Conservation (phyloP, 2,329 filamentous ascomycete species). For the Cryoendolithus antarcticus region DNA sequence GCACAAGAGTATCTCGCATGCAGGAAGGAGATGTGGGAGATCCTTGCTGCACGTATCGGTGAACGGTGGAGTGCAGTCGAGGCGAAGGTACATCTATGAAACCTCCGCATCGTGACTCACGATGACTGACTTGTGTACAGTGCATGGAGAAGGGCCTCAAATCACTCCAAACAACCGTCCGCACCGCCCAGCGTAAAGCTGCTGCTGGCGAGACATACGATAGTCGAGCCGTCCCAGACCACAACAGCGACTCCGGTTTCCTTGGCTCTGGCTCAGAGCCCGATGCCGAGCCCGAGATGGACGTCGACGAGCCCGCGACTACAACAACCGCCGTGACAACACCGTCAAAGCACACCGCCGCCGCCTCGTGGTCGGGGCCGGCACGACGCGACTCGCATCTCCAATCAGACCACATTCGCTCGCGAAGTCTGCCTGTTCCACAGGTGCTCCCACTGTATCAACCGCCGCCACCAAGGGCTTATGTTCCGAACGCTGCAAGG, state of each 20-base stretch:
- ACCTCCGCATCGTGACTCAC: background rate
- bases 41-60: conserved; percentile 50
- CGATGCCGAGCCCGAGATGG: conserved; percentile 52
- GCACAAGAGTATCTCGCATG: conserved; percentile 68
- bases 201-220: conserved; percentile 29
- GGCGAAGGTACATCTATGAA: conserved; percentile 54
- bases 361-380: conserved; percentile 14
- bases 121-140: conserved; percentile 33
- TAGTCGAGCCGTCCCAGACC: conserved; percentile 28
- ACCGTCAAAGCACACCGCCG: conserved; percentile 4
- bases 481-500: no score
- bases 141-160: conserved; percentile 77
- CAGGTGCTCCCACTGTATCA: conserved; percentile 21
- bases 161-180: conserved; percentile 59
- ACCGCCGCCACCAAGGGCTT: conserved; percentile 16
- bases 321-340: background rate
- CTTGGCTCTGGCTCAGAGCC: conserved; percentile 23
- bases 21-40: conserved; percentile 70
- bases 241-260: conserved; percentile 58
- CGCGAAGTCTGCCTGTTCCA: conserved; percentile 20
- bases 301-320: conserved; percentile 14
- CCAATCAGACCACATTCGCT: conserved; percentile 16
- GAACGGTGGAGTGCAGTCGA: conserved; percentile 59
- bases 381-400: conserved; percentile 7
- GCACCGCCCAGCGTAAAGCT: conserved; percentile 51